A percentile compares a stretch with the other conserved stretches of the same genome.
These are phyloP conservation scores for Pseudocercospora pini-densiflorae DNA, from an alignment of 2,329 filamentous ascomycete genomes.

Conservation along the genomic window DNA sequence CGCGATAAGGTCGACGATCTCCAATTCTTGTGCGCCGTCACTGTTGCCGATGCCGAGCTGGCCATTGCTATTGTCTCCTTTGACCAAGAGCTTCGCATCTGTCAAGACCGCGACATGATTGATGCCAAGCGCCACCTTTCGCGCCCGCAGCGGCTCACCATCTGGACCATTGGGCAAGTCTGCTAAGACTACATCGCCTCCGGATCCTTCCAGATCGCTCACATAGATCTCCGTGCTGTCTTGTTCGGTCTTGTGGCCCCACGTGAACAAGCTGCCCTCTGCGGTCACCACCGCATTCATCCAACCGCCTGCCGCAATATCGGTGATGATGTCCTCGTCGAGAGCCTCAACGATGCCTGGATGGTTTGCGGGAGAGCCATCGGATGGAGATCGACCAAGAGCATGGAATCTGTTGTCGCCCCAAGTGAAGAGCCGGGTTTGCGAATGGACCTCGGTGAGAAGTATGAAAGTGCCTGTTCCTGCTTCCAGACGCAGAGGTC, in stretches of 20 bases:
- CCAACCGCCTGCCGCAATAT: slow-evolving; percentile 61
- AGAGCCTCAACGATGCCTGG: slow-evolving; percentile 58
- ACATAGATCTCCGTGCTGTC: no score
- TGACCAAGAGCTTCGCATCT: slow-evolving; percentile 55
- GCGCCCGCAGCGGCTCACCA: slow-evolving; percentile 51
- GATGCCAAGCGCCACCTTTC: slow-evolving; percentile 63
- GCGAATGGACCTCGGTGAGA: not conserved
- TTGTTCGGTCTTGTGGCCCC: slow-evolving; percentile 52
- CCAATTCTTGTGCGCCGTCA: slow-evolving; percentile 35
- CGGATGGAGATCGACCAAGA: not conserved
- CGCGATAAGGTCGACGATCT: slow-evolving; percentile 16
- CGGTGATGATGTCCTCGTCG: slow-evolving; percentile 53
- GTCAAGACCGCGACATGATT: slow-evolving; percentile 62
- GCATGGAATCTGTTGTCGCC: not conserved
- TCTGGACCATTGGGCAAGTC: slow-evolving; percentile 45
- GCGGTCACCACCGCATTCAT: slow-evolving; percentile 62
- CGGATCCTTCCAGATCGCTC: no score
- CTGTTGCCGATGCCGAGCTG: slow-evolving; percentile 56
- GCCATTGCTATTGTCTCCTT: slow-evolving; percentile 62
- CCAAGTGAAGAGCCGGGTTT: not conserved
- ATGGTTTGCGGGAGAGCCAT: slow-evolving; percentile 41
- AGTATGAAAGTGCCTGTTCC: slow-evolving; percentile 18
- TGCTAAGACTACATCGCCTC: slow-evolving; percentile 25
- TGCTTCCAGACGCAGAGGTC: slow-evolving; percentile 15
- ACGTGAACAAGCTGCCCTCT: slow-evolving; percentile 64